Base-by-base conservation (phyloP, 2,329 filamentous ascomycete genomes). In the Rachicladosporium sp. region DNA sequence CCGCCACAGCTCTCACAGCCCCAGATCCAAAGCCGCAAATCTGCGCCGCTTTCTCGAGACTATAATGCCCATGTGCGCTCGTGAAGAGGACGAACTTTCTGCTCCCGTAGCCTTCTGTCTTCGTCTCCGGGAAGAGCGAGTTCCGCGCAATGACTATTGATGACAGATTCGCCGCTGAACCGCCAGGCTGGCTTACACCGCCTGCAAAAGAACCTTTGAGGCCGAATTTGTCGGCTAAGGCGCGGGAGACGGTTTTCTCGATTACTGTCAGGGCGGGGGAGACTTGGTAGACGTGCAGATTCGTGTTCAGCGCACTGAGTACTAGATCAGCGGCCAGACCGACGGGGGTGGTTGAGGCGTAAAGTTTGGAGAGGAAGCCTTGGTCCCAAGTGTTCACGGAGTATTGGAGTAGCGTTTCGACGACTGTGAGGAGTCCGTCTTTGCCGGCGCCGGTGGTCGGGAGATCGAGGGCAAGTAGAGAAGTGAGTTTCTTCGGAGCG, bases 321-420 rank as follows among this genome's bases (percentile, higher is more conserved):
- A 96, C 69, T 42, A 96, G 68, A 54, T 96, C 91, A 2, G 86
- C 81, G 10, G 82, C 78, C 0, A 96, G 73, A 11, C 89, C 89
- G 6, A 89, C 79, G 32, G 89, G 81, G 55, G 91, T 91, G 31
- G 85, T 93, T 47, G 80, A 81, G n/a, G 82, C 77, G 61, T 95
- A 96, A 11, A 96, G 69, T 65, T 98, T 96, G 64, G 95, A 88
- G 55, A 96, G 65, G 62, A 96, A 98, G 8, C 89, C 89, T 62
- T 94, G 88, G 55, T 93, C 83, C 84, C 88, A 96, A n/a, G 89
- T 95, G 64, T 98, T 98, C 55, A 96, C 89, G 54, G 82, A 91
- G 61, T 93, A 87, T 47, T 75, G 71, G 32, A 96, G 69, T 12
- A 95, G 70, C 44, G 78, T 73, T 48, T 77, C 67, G 34, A 93